Percentiles rank a stretch among this genome's conserved stretches.
Conservation (phyloP, 768 basidiomycete species). For the Boletus sp. region DNA sequence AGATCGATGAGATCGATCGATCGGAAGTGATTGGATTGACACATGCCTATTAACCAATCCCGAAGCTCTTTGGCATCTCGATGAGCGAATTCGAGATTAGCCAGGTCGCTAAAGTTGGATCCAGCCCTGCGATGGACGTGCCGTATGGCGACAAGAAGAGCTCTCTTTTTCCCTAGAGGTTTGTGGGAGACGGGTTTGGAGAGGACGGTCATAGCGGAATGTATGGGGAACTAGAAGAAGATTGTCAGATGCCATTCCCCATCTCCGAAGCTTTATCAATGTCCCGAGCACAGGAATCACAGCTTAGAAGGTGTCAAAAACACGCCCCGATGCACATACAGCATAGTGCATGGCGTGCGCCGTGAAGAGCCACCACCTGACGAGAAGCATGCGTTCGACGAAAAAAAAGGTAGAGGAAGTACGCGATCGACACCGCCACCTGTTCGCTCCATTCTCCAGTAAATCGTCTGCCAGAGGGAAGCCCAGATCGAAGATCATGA, state of each 20-base stretch:
- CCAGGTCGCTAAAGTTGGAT: background rate
- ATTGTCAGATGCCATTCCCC: background rate
- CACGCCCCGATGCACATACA: background rate
- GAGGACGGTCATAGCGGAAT: background rate
- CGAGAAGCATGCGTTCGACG: background rate
- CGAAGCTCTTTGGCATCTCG: constrained; percentile 15
- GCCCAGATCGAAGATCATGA: background rate
- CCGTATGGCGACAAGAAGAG: constrained; percentile 19
- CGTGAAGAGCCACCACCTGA: background rate
- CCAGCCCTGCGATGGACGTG: constrained; percentile 4
- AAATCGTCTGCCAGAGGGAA: background rate
- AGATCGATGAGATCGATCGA: background rate
- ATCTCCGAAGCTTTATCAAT: background rate
- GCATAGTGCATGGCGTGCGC: background rate
- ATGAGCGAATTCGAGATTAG: constrained; percentile 17
- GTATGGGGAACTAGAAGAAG: background rate
- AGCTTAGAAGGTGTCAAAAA: background rate
- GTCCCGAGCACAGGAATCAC: background rate
- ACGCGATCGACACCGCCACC: background rate
- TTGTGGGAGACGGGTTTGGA: background rate
- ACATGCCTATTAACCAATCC: constrained; percentile 18
- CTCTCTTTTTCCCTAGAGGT: constrained; percentile 10
- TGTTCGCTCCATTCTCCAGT: background rate
- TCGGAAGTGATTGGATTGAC: background rate
- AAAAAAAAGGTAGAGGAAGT: background rate